phyloP scores from a whole-genome alignment of 495 filamentous ascomycete species.

The Aspergillus sparsus region DNA sequence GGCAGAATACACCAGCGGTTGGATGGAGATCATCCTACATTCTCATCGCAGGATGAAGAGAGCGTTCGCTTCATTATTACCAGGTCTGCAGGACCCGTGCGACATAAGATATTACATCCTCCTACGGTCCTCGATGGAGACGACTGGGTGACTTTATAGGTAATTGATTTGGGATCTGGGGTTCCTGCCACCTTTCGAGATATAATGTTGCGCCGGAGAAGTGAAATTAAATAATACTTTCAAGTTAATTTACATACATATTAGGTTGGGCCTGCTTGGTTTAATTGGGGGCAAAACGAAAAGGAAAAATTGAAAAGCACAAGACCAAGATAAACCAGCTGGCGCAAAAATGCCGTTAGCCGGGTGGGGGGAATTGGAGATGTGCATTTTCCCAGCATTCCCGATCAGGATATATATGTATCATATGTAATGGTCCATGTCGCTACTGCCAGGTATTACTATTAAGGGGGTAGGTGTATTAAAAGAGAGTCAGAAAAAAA shows the following conservation, averaged over 20 bases:
- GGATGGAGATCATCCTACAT: constrained; percentile 13
- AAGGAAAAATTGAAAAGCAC: constrained; percentile 1
- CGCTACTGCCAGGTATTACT: background rate
- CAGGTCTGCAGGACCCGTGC: constrained; percentile 20
- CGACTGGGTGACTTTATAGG: background rate
- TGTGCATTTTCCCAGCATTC: constrained; percentile 19
- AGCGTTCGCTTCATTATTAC: constrained; percentile 10
- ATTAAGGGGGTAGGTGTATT: background rate
- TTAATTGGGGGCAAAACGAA: background rate
- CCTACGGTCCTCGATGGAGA: constrained; percentile 6
- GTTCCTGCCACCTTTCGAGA: background rate
- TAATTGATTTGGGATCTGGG: background rate
- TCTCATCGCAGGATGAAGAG: constrained; percentile 3
- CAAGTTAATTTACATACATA: background rate
- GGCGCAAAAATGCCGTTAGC: constrained; percentile 29
- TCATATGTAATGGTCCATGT: constrained; percentile 17
- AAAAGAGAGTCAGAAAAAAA: background rate
- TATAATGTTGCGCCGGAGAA: background rate
- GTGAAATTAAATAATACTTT: background rate
- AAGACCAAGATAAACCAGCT: constrained; percentile 16
- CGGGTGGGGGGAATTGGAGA: constrained; percentile 23
- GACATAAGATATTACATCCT: constrained; percentile 19
- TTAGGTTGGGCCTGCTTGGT: too few species aligned
- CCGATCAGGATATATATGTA: constrained; percentile 19
- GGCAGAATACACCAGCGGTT: constrained; percentile 18